Evolutionary conservation across 495 filamentous ascomycete genomes (phyloP).

Genomic region (Trichoderma orchidacearum): DNA sequence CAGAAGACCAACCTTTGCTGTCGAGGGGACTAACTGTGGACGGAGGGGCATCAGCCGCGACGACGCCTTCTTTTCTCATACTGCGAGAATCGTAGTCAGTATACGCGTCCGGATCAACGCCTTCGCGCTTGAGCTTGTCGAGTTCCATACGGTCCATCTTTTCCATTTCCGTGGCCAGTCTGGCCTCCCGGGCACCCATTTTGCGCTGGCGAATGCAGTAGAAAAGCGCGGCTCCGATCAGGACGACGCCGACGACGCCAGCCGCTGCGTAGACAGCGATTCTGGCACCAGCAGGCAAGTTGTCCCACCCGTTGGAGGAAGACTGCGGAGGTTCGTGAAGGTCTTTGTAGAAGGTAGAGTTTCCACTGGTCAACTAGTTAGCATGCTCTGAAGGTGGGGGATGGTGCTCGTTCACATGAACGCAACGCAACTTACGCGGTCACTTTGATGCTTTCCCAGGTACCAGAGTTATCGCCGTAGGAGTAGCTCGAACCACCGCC

Average conservation of each 20-base stretch:
- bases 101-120: conserved; percentile 31
- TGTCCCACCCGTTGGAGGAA: conserved; percentile 41
- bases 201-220: conserved; percentile 19
- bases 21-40: not conserved
- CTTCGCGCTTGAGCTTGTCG: conserved; percentile 35
- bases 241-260: conserved; percentile 32
- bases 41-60: not conserved
- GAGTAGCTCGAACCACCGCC: conserved; percentile 53
- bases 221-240: conserved; percentile 29
- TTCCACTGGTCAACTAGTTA: conserved; percentile 33
- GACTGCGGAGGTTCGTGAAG: conserved; percentile 30
- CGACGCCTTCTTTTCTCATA: not conserved
- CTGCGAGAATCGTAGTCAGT: conserved; percentile 14
- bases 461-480: conserved; percentile 52
- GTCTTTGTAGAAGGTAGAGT: conserved; percentile 40
- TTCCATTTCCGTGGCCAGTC: conserved; percentile 37
- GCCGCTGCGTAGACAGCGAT: conserved; percentile 47
- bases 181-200: conserved; percentile 49
- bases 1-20: not conserved
- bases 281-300: conserved; percentile 37
- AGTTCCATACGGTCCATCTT: conserved; percentile 51
- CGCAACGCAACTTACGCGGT: conserved; percentile 7
- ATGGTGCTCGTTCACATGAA: conserved; percentile 24
- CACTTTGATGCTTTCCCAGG: conserved; percentile 54
- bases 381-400: not conserved